Evolutionary conservation across 2,329 filamentous ascomycete species (phyloP), one percentile per base, ranked within the genome.

Genomic region (Macrophomina pseudophaseolina): DNA sequence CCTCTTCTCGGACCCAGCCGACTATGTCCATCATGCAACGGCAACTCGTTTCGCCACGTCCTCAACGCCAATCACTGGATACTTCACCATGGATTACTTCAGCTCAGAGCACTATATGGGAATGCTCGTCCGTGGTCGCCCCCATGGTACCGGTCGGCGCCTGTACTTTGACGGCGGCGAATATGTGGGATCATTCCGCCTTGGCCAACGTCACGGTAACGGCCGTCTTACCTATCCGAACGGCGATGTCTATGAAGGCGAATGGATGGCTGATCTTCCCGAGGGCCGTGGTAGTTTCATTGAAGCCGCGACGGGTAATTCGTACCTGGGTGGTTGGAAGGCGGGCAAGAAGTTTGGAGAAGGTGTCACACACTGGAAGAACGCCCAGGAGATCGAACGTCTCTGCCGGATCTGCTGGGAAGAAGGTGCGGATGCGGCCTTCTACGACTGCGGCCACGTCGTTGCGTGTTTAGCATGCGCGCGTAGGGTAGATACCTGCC

Each of bases 371-470:
- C 83, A 85, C 69, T 89, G 86, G 82, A 85, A 86, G 70, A 84
- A 86, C 32, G 87, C 87, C 2, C 86, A 89, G 65, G 86, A 89
- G 66, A 85, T 87, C 69, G 83, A 85, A 74, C 80, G 84, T 53
- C 73, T 86, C 5, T 90, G 87, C 73, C 82, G 85, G 66, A 88
- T 90, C 66, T 90, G 87, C 78, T 89, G 85, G 75, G 83, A 85
- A n/a, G 82, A 84, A 52, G 83, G 84, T 49, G 85, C 87, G 64
- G 85, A 87, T 68, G 84, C 86, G 4, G 81, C 87, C 6, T 88
- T 90, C 73, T 87, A 86, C 70, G 85, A 87, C 69, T 90, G 87
- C 69, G 87, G 87, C 0, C 87, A 90, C 71, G 85, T 89, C 18
- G 84, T 87, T 53, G 84, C 87, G 3, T 90, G 87, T 69, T 77